A percentile compares a stretch with the other conserved stretches of the same genome.
These are phyloP conservation scores for Backusella morwellensis DNA, from an alignment of 192 early-diverging fungal genomes.

Conservation along the genomic window DNA sequence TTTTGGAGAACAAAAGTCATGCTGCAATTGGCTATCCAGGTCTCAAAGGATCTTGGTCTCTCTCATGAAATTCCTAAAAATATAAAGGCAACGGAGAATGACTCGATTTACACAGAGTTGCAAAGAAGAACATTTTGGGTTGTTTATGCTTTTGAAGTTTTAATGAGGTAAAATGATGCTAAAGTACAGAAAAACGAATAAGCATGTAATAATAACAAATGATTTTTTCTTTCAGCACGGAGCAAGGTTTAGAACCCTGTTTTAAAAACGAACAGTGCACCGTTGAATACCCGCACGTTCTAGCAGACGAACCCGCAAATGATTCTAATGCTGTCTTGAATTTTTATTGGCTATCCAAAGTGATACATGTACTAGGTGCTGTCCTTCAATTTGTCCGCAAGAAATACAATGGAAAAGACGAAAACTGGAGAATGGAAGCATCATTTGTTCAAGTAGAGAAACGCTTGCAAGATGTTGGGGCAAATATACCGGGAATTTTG, in stretches of 20 bases:
- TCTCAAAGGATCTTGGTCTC: conserved; percentile 26
- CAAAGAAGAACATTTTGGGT: conserved; percentile 30
- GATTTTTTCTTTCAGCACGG: conserved; percentile 16
- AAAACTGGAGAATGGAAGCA: neutral
- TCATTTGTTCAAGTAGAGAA: neutral
- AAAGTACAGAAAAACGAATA: neutral
- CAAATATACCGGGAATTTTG: neutral
- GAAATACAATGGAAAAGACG: conserved; percentile 8
- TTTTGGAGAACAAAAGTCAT: conserved; percentile 51
- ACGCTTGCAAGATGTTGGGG: neutral
- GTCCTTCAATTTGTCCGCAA: conserved; percentile 14
- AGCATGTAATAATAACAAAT: neutral
- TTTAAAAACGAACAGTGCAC: conserved; percentile 20
- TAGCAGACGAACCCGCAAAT: conserved; percentile 18
- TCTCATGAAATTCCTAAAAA: neutral
- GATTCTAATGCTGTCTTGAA: neutral
- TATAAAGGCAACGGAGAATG: neutral
- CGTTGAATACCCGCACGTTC: conserved; percentile 16
- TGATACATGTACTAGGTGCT: conserved; percentile 18
- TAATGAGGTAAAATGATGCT: conserved; percentile 22
- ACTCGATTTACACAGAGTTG: conserved; percentile 3
- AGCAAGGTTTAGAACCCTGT: conserved; percentile 18
- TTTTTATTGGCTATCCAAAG: conserved; percentile 25
- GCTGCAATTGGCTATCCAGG: conserved; percentile 28
- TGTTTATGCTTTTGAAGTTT: conserved; percentile 30